phyloP scores from a whole-genome alignment of 2,329 filamentous ascomycete genomes.

The Cladosporium sp. region DNA sequence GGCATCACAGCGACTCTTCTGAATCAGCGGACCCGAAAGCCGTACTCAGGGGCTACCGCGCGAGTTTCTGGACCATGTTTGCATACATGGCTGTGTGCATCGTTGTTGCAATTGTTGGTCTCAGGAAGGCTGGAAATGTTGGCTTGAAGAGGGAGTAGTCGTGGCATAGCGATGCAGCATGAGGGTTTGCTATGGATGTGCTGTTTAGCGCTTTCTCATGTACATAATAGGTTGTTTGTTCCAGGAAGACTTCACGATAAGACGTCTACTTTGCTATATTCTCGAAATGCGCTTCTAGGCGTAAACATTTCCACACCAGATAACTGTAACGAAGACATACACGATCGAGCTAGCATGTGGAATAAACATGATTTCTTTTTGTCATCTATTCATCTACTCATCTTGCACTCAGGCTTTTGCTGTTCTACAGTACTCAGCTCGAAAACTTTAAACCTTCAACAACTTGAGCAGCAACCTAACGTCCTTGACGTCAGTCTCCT shows the following conservation, averaged over 20 bases:
- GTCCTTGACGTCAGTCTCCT: constrained; percentile 79
- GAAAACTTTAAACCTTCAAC: constrained; percentile 56
- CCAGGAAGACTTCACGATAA: too few species aligned
- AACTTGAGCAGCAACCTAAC: constrained; percentile 70
- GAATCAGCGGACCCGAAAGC: neutral
- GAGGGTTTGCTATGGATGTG: too few species aligned
- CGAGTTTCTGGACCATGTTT: constrained; percentile 39
- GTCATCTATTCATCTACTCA: constrained; percentile 12
- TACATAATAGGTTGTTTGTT: too few species aligned
- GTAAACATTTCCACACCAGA: too few species aligned
- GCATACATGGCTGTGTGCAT: constrained; percentile 26
- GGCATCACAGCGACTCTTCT: neutral
- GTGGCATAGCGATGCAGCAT: too few species aligned
- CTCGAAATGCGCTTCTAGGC: too few species aligned
- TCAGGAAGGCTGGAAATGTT: constrained; percentile 39
- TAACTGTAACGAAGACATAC: too few species aligned
- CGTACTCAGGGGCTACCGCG: constrained; percentile 37
- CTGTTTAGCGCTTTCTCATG: too few species aligned
- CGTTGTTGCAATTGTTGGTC: constrained; percentile 31
- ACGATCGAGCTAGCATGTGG: too few species aligned
- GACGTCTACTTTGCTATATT: too few species aligned
- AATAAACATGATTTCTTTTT: neutral
- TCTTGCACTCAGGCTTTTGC: neutral
- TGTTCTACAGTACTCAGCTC: neutral
- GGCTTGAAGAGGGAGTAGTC: constrained; percentile 34